A percentile compares a stretch with the other conserved stretches of the same genome.
phyloP scores from a whole-genome alignment of 2,329 filamentous ascomycete genomes.

The Myriosclerotinia scirpicola region DNA sequence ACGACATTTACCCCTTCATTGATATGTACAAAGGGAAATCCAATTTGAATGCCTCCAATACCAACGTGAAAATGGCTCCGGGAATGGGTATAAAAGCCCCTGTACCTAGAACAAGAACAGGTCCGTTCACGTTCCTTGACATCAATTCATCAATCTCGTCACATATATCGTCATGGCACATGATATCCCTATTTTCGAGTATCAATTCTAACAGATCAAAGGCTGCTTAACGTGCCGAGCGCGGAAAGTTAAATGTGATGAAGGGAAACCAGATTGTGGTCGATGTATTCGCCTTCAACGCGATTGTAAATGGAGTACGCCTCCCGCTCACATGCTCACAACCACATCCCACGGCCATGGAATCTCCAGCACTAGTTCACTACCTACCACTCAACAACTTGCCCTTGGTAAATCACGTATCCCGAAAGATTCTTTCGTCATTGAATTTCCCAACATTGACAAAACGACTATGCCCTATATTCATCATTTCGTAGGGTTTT shows the following conservation, averaged over 20 bases:
- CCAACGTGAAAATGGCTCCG: constrained; percentile 32
- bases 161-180: neutral
- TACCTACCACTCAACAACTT: constrained; percentile 23
- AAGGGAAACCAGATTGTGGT: constrained; percentile 63
- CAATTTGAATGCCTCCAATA: constrained; percentile 14
- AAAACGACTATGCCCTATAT: constrained; percentile 36
- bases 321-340: constrained; percentile 20
- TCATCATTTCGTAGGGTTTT: constrained; percentile 40
- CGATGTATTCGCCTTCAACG: constrained; percentile 37
- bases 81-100: constrained; percentile 39
- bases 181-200: neutral
- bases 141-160: neutral
- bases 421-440: constrained; percentile 36
- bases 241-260: constrained; percentile 71
- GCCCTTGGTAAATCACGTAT: constrained; percentile 19
- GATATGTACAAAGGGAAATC: constrained; percentile 16
- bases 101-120: constrained; percentile 38
- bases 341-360: constrained; percentile 22
- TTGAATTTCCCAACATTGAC: constrained; percentile 38
- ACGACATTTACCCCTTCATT: neutral
- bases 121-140: constrained; percentile 25
- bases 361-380: constrained; percentile 4
- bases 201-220: constrained; percentile 13
- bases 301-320: constrained; percentile 36
- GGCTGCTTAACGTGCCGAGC: constrained; percentile 67